These are phyloP conservation scores for Dactylellina cionopaga DNA, from an alignment of 2,329 filamentous ascomycete species.

Conservation along the genomic window DNA sequence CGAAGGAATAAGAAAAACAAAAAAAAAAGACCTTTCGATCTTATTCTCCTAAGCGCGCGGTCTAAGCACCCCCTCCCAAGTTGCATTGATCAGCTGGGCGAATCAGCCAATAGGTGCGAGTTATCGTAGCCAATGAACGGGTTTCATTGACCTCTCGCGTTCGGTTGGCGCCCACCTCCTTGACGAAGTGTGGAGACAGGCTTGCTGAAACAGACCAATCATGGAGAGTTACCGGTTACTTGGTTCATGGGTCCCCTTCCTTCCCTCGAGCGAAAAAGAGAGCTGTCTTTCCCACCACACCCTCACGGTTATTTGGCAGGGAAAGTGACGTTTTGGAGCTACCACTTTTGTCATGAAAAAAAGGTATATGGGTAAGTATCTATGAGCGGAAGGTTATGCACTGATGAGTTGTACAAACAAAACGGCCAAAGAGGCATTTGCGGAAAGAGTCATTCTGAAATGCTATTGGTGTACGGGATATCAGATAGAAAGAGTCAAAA, in stretches of 20 bases:
- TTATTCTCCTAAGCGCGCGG: constrained; percentile 52
- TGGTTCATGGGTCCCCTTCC: constrained; percentile 53
- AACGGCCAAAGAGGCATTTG: constrained; percentile 40
- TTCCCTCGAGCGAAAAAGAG: constrained; percentile 51
- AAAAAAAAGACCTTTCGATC: constrained; percentile 20
- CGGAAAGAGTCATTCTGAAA: constrained; percentile 13
- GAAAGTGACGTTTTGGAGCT: constrained; percentile 50
- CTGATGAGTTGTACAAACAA: constrained; percentile 50
- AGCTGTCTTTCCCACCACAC: constrained; percentile 21
- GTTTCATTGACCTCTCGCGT: constrained; percentile 40
- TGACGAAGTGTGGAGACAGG: constrained; percentile 48
- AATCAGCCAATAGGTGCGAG: constrained; percentile 43
- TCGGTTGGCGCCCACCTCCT: constrained; percentile 53
- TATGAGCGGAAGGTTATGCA: constrained; percentile 45
- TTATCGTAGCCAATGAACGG: constrained; percentile 33
- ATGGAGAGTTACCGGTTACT: constrained; percentile 49
- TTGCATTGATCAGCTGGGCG: constrained; percentile 49
- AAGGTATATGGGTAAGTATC: constrained; percentile 13
- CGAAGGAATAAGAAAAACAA: not conserved
- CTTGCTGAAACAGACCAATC: constrained; percentile 47
- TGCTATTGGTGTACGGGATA: constrained; percentile 2
- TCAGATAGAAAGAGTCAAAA: constrained; percentile 1
- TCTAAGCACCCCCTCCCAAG: constrained; percentile 43
- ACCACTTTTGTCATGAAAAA: constrained; percentile 23
- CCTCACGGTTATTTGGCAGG: constrained; percentile 17